Percentiles rank a stretch among this genome's conserved stretches.
phyloP scores from a whole-genome alignment of 352 stramenopile species.

The Globisporangium ultimum region DNA sequence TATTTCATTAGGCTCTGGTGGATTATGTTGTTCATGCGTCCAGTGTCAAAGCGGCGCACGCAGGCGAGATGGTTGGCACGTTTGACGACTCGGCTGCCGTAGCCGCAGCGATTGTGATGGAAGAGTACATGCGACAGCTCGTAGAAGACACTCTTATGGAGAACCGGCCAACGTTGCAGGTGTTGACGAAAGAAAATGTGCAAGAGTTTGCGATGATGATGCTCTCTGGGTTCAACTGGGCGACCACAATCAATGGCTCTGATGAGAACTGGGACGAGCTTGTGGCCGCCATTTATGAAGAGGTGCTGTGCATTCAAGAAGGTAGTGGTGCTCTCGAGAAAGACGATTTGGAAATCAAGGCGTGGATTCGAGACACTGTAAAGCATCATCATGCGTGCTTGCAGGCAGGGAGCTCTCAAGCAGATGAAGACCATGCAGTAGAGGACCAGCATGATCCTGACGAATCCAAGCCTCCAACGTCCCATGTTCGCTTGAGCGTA shows the following conservation, averaged over 20 bases:
- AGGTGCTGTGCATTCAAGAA: slow-evolving; percentile 5
- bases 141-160: slow-evolving; percentile 26
- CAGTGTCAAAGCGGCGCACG: slow-evolving; percentile 55
- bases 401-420: background rate
- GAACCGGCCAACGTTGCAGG: background rate
- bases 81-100: slow-evolving; percentile 76
- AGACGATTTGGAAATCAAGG: background rate
- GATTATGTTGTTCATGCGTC: slow-evolving; percentile 68
- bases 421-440: background rate
- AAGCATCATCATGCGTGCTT: background rate
- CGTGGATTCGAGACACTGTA: slow-evolving; percentile 16
- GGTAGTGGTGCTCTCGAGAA: background rate
- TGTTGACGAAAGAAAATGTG: slow-evolving; percentile 25
- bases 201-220: slow-evolving; percentile 37
- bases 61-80: slow-evolving; percentile 73
- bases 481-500: slow-evolving; percentile 16
- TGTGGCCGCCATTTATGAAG: slow-evolving; percentile 5
- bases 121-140: slow-evolving; percentile 75
- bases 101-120: slow-evolving; percentile 62
- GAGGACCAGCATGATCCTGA: background rate
- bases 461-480: background rate
- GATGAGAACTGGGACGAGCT: slow-evolving; percentile 1
- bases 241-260: background rate
- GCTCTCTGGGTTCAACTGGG: slow-evolving; percentile 63
- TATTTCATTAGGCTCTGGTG: slow-evolving; percentile 45